Percentiles rank a stretch among this genome's conserved stretches.
Conservation (phyloP, 2,329 filamentous ascomycete genomes). For the Aspergillus sp. region DNA sequence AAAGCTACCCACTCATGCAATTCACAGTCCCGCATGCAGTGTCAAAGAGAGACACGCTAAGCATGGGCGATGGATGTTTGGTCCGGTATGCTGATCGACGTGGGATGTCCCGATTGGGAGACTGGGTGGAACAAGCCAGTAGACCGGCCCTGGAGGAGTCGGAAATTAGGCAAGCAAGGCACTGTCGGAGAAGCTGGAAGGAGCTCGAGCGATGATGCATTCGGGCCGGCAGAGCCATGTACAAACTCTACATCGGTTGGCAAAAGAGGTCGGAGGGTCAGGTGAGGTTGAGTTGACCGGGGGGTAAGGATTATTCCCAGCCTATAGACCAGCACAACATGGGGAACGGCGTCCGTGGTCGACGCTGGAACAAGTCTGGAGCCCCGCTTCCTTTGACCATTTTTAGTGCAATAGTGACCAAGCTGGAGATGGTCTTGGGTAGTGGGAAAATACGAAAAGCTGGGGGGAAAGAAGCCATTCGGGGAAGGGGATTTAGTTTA, state of each 20-base stretch:
- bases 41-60: neutral
- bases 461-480: neutral
- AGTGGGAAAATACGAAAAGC: neutral
- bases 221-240: neutral
- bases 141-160: neutral
- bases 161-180: conserved; percentile 5
- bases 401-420: too few relatives aligned
- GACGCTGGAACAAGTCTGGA: neutral
- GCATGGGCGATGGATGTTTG: neutral
- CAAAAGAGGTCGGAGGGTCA: neutral
- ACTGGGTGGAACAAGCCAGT: neutral
- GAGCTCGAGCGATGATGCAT: conserved; percentile 1
- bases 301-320: neutral
- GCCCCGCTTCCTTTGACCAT: neutral
- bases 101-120: conserved; percentile 3
- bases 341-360: neutral
- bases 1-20: conserved; percentile 6
- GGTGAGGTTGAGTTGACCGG: neutral
- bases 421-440: neutral
- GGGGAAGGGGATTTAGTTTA: neutral
- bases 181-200: neutral
- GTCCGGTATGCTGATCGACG: conserved; percentile 4
- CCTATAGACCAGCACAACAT: neutral
- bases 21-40: conserved; percentile 2
- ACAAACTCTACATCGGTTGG: neutral